Conservation (phyloP, 73 alveolate species). For the Stentor roeselii region DNA sequence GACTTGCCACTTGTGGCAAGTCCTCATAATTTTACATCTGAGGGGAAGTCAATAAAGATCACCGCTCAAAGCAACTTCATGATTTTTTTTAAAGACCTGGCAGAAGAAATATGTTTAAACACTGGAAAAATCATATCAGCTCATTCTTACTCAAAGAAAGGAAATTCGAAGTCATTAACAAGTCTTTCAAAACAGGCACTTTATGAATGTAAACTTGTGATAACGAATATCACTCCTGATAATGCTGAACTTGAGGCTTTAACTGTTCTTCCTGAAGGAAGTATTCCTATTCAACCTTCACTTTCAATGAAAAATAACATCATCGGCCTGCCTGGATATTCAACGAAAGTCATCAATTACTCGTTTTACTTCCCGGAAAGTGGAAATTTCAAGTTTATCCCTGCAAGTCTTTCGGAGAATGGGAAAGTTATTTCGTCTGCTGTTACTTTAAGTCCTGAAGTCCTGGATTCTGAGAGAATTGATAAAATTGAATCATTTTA, state of each 20-base stretch:
- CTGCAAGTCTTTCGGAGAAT: conserved; percentile 47
- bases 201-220: conserved; percentile 4
- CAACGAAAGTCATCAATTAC: conserved; percentile 66
- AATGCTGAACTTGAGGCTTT: neutral
- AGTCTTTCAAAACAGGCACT: neutral
- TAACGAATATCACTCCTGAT: neutral
- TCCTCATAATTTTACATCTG: conserved; percentile 58
- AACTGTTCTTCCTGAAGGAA: conserved; percentile 2
- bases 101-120: conserved; percentile 46
- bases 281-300: conserved; percentile 18
- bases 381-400: conserved; percentile 43
- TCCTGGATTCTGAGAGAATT: conserved; percentile 36
- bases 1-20: conserved; percentile 68
- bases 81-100: conserved; percentile 62
- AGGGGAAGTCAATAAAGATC: conserved; percentile 51
- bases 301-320: conserved; percentile 59
- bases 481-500: neutral
- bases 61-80: conserved; percentile 54
- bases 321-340: conserved; percentile 55
- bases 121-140: conserved; percentile 43
- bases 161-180: conserved; percentile 17
- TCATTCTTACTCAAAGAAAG: neutral
- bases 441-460: conserved; percentile 22
- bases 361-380: conserved; percentile 53
- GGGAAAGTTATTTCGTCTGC: conserved; percentile 39